Evolutionary conservation across 441 rosid genomes (phyloP), one percentile per base, ranked within the genome.

Genomic region (Bocquillonia castaneifolia): DNA sequence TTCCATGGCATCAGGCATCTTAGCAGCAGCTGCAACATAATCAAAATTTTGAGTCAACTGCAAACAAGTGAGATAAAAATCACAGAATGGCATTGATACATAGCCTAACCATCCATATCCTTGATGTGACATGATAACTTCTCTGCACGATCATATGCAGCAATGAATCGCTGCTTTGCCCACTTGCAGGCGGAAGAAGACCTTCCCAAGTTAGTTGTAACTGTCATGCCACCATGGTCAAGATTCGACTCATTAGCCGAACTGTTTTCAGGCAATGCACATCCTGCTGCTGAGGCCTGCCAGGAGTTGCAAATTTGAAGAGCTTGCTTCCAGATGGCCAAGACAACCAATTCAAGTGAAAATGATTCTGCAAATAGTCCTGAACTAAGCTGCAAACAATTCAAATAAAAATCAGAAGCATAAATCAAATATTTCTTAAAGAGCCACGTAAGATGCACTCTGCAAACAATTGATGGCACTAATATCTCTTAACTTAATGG

Each of bases 1-100:
- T 67, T 88, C 91, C 91, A 88, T 88, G 59, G 93, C 91, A 72
- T 91, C 90, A 45, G 95, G 95, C 91, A 91, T 87, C 76, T 86
- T 81, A 47, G 85, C 79, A 64, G 82, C 67, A 66, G 84, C 95
- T 87, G 84, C 70, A 74, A 76, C 67, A 61, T 50, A 73, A 67
- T 63, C 57, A 68, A 47, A 23, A 31, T 53, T 56, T 57, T 52
- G 12, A 71, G 66, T 40, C 57, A 68, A 64, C 10, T 15, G 44
- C 65, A 66, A 75, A 74, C 17, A 40, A 20, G 44, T 6, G 50
- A 45, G 50, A 31, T 40, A n/a, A 74, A 50, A 26, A 69, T 64
- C 32, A 59, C 29, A 17, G 59, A 25, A 53, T 12, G 62, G 39
- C 26, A 44, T 48, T 13, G 23, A 67, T 59, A 55, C 34, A 66